These are phyloP conservation scores for Alternaria atra DNA, from an alignment of 2,329 filamentous ascomycete species.

Conservation along the genomic window DNA sequence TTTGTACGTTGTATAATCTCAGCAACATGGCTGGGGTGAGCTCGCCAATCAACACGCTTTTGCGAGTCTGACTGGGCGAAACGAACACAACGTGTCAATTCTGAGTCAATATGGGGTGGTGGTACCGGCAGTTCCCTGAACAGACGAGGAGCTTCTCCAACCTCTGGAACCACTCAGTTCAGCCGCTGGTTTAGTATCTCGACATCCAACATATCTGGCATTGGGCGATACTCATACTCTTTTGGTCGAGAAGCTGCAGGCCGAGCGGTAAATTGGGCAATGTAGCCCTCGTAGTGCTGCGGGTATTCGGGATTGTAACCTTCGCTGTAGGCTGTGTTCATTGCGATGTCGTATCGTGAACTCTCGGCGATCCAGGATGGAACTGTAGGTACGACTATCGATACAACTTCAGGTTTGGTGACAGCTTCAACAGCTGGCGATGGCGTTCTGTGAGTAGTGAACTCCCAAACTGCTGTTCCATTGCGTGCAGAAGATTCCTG, in stretches of 20 bases:
- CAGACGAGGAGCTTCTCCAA: neutral
- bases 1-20: conserved; percentile 14
- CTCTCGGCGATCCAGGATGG: neutral
- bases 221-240: neutral
- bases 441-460: neutral
- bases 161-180: neutral
- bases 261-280: neutral
- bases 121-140: neutral
- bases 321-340: neutral
- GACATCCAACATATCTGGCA: neutral
- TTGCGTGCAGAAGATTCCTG: neutral
- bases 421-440: neutral
- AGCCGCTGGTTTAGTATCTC: neutral
- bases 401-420: neutral
- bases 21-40: conserved; percentile 7
- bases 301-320: neutral
- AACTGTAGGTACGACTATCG: neutral
- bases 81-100: conserved; percentile 14
- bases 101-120: neutral
- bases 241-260: neutral
- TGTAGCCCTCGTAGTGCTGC: neutral
- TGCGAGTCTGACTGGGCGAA: conserved; percentile 11
- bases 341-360: neutral
- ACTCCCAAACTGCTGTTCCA: neutral
- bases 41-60: conserved; percentile 2